These are phyloP conservation scores for Trametes versicolor DNA, from an alignment of 1,284 basidiomycete species.

Conservation along the genomic window DNA sequence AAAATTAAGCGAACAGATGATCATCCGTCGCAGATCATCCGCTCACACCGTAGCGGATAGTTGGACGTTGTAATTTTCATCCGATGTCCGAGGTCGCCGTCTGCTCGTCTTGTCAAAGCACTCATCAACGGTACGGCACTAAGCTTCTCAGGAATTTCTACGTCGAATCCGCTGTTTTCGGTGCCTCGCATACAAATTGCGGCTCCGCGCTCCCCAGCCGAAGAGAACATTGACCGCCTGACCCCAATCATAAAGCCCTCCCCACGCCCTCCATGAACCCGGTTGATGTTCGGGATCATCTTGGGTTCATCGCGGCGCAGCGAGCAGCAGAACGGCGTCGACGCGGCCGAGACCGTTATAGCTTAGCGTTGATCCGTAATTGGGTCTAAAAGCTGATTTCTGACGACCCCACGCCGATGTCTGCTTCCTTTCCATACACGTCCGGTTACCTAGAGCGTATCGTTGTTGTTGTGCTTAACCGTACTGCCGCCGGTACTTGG, in stretches of 20 bases:
- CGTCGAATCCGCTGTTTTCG: conserved; percentile 4
- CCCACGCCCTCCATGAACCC: conserved; percentile 12
- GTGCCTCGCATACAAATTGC: conserved; percentile 22
- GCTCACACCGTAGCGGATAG: background rate
- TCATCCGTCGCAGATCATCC: background rate
- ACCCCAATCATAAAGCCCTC: conserved; percentile 7
- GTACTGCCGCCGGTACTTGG: too few species aligned
- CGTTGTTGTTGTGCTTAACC: background rate
- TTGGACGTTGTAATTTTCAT: background rate
- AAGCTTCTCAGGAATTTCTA: background rate
- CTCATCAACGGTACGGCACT: background rate
- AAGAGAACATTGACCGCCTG: conserved; percentile 22
- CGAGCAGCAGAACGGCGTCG: background rate
- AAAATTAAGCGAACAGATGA: background rate
- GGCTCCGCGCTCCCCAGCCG: conserved; percentile 27
- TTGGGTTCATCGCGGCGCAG: conserved; percentile 37
- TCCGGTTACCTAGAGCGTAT: background rate
- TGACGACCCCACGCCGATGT: too few species aligned
- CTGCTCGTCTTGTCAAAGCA: background rate
- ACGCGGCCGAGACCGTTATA: background rate
- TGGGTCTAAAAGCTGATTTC: background rate
- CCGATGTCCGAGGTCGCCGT: background rate
- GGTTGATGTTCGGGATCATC: conserved; percentile 41
- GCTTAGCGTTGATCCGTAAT: background rate
- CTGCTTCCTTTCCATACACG: background rate